Evolutionary conservation across 495 filamentous ascomycete genomes (phyloP).

Genomic region (Penicillium steckii): DNA sequence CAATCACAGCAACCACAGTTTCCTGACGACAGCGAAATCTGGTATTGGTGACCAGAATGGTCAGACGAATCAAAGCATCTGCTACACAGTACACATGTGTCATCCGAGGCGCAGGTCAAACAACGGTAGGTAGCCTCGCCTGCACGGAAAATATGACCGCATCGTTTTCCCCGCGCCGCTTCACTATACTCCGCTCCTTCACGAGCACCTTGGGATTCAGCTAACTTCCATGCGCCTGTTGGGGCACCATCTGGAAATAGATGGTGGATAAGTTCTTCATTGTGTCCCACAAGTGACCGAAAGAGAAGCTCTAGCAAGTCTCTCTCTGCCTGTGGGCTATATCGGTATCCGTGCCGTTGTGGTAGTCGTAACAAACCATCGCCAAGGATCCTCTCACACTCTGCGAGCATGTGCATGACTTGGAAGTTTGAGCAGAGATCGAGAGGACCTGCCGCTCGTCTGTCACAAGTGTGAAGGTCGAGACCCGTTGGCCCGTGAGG

Average conservation of each 20-base stretch:
- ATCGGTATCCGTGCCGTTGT: conserved; percentile 64
- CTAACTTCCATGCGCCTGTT: conserved; percentile 66
- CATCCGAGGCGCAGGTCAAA: conserved; percentile 85
- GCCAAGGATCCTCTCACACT: conserved; percentile 78
- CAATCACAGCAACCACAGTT: conserved; percentile 98
- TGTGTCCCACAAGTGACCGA: conserved; percentile 74
- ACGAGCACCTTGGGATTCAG: conserved; percentile 82
- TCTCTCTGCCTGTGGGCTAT: conserved; percentile 63
- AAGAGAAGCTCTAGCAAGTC: conserved; percentile 79
- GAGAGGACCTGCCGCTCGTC: conserved; percentile 12
- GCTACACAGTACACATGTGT: conserved; percentile 83
- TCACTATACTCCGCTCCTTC: conserved; percentile 95
- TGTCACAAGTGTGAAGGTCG: conserved; percentile 15
- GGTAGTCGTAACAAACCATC: conserved; percentile 71
- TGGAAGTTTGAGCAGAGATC: conserved; percentile 3
- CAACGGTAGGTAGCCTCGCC: conserved; percentile 94
- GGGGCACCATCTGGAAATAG: conserved; percentile 80
- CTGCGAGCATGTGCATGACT: conserved; percentile 55
- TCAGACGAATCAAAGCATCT: conserved; percentile 94
- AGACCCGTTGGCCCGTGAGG: conserved; percentile 18
- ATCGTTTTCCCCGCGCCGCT: conserved; percentile 88
- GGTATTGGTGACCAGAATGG: conserved; percentile 89
- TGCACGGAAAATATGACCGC: conserved; percentile 91
- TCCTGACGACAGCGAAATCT: conserved; percentile 78
- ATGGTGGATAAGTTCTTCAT: conserved; percentile 65